A percentile compares a stretch with the other conserved stretches of the same genome.
phyloP scores from a whole-genome alignment of 2,329 filamentous ascomycete species.

The Neopestalotiopsis rosae region DNA sequence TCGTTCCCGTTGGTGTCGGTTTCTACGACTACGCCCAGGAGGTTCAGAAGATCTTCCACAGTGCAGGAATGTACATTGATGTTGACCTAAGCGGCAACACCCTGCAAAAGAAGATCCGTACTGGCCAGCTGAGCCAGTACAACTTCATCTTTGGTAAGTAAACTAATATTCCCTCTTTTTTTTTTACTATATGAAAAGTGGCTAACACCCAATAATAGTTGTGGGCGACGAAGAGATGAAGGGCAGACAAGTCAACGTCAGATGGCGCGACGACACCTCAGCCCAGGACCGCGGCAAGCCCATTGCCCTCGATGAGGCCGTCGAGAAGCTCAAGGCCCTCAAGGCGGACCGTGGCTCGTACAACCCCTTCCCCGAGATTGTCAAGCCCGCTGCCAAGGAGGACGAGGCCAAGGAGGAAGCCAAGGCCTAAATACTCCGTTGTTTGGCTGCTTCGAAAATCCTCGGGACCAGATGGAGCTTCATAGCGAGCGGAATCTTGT shows the following conservation, averaged over 20 bases:
- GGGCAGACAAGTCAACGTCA: slow-evolving; percentile 65
- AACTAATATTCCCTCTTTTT: slow-evolving; percentile 33
- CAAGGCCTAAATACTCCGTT: slow-evolving; percentile 2
- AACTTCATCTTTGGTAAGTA: slow-evolving; percentile 78
- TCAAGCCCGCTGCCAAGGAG: slow-evolving; percentile 22
- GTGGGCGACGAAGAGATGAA: slow-evolving; percentile 67
- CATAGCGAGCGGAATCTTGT: not conserved
- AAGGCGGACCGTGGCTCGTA: slow-evolving; percentile 48
- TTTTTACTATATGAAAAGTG: not conserved
- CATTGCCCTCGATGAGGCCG: slow-evolving; percentile 59
- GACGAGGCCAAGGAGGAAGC: slow-evolving; percentile 11
- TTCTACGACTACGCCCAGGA: slow-evolving; percentile 75
- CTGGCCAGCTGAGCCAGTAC: slow-evolving; percentile 79
- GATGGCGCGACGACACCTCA: slow-evolving; percentile 67
- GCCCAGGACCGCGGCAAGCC: slow-evolving; percentile 67
- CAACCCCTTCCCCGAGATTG: slow-evolving; percentile 41
- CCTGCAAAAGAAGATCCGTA: slow-evolving; percentile 88
- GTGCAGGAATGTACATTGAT: slow-evolving; percentile 72
- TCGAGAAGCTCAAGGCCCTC: slow-evolving; percentile 59
- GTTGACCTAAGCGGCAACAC: slow-evolving; percentile 78
- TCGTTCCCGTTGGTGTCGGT: slow-evolving; percentile 77
- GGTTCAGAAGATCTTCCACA: slow-evolving; percentile 71
- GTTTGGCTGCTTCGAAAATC: not conserved
- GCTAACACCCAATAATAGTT: slow-evolving; percentile 43
- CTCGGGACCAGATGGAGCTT: not conserved